phyloP scores from a whole-genome alignment of 2,329 filamentous ascomycete species.

The Ophiostoma pallidulum region DNA sequence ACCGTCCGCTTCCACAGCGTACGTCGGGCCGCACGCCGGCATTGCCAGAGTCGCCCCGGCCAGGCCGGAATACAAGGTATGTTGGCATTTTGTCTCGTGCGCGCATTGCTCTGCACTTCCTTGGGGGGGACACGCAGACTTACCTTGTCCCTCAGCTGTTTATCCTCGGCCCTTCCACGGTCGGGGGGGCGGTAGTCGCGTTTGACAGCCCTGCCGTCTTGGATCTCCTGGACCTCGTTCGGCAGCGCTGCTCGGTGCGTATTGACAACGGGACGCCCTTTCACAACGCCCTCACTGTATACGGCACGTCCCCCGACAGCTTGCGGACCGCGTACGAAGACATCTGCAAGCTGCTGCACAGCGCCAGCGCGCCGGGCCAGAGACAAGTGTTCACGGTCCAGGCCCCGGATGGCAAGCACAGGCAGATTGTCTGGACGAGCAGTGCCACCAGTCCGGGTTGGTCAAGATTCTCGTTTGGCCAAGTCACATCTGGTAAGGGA shows the following conservation, averaged over 20 bases:
- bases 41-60: neutral
- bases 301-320: neutral
- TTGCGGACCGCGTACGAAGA: neutral
- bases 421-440: neutral
- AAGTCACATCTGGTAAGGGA: neutral
- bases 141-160: neutral
- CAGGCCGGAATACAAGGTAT: neutral
- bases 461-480: neutral
- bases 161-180: neutral
- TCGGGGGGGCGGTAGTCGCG: neutral
- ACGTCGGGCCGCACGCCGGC: too few species aligned
- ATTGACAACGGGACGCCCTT: conserved; percentile 23
- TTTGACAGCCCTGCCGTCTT: neutral
- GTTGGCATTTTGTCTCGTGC: too few species aligned
- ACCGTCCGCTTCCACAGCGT: too few species aligned
- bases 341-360: neutral
- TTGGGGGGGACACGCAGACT: too few species aligned
- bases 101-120: too few species aligned
- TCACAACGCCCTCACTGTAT: conserved; percentile 18
- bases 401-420: neutral
- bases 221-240: conserved; percentile 5
- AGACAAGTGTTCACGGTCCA: neutral
- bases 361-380: neutral
- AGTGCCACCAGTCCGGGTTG: neutral
- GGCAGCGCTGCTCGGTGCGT: neutral